Evolutionary conservation across 441 rosid genomes (phyloP).

Genomic region (Erysimum pusillum): DNA sequence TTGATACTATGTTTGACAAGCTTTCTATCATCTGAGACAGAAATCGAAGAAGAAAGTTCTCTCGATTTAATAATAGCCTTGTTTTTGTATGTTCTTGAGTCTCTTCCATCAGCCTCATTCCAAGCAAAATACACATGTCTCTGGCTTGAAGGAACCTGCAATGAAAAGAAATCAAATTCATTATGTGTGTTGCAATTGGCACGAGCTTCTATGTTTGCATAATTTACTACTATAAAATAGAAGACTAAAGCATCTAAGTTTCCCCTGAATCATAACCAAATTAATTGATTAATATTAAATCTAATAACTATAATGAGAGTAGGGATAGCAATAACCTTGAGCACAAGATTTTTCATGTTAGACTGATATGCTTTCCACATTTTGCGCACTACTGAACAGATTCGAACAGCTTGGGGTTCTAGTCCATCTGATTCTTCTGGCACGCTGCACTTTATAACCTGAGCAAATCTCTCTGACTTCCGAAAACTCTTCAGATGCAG

Average conservation of each 20-base stretch:
- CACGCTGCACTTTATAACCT: conserved; percentile 81
- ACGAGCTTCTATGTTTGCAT: conserved; percentile 25
- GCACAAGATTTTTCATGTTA: conserved; percentile 61
- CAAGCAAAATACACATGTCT: conserved; percentile 80
- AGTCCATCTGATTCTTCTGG: conserved; percentile 65
- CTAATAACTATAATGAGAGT: conserved; percentile 2
- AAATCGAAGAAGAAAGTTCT: conserved; percentile 68
- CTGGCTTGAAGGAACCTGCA: conserved; percentile 96
- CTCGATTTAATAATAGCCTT: conserved; percentile 66
- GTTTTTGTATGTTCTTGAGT: conserved; percentile 52
- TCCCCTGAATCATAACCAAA: conserved; percentile 28
- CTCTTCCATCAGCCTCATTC: conserved; percentile 69
- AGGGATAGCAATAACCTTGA: conserved; percentile 65
- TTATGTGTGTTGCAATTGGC: conserved; percentile 22
- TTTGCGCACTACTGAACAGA: conserved; percentile 81
- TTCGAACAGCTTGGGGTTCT: conserved; percentile 84
- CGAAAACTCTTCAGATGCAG: conserved; percentile 88
- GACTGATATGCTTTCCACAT: conserved; percentile 90
- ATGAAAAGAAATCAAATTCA: conserved; percentile 28
- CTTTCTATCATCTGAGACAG: conserved; percentile 63
- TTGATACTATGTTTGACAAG: conserved; percentile 80
- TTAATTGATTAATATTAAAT: conserved; percentile 1
- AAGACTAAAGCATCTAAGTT: conserved; percentile 10
- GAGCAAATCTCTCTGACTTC: conserved; percentile 92
- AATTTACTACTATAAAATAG: conserved; percentile 8